Evolutionary conservation across 306 rosid species (phyloP).

Genomic region (Dalbergia oliveri): DNA sequence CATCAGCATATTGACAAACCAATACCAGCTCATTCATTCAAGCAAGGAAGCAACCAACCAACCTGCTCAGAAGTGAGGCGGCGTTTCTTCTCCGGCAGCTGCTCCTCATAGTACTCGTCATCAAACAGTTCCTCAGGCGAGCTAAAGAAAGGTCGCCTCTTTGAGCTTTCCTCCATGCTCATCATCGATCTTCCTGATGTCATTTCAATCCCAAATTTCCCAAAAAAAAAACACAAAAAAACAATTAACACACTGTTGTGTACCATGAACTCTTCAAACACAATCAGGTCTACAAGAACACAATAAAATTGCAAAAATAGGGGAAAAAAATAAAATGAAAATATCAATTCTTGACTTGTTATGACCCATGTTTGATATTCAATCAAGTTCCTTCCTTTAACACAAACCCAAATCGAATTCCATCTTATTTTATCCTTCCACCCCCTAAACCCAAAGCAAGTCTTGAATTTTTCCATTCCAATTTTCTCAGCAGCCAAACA

Average conservation of each 20-base stretch:
- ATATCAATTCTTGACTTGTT: conserved; percentile 1
- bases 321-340: background rate
- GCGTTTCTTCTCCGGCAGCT: conserved; percentile 95
- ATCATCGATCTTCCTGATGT: conserved; percentile 70
- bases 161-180: conserved; percentile 81
- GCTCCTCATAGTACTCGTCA: conserved; percentile 91
- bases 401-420: conserved; percentile 28
- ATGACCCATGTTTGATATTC: conserved; percentile 13
- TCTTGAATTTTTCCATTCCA: background rate
- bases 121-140: conserved; percentile 83
- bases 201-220: conserved; percentile 15
- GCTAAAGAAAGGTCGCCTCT: conserved; percentile 83
- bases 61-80: conserved; percentile 97
- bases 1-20: conserved; percentile 42
- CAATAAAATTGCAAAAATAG: background rate
- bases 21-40: conserved; percentile 14
- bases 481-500: conserved; percentile 1
- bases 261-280: conserved; percentile 11
- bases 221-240: background rate
- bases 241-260: conserved; percentile 33
- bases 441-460: background rate
- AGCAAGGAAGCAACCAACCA: background rate
- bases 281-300: background rate
- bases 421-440: background rate
- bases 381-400: conserved; percentile 46